These are phyloP conservation scores for Heritiera fomes DNA, from an alignment of 345 rosid species.

Conservation along the genomic window DNA sequence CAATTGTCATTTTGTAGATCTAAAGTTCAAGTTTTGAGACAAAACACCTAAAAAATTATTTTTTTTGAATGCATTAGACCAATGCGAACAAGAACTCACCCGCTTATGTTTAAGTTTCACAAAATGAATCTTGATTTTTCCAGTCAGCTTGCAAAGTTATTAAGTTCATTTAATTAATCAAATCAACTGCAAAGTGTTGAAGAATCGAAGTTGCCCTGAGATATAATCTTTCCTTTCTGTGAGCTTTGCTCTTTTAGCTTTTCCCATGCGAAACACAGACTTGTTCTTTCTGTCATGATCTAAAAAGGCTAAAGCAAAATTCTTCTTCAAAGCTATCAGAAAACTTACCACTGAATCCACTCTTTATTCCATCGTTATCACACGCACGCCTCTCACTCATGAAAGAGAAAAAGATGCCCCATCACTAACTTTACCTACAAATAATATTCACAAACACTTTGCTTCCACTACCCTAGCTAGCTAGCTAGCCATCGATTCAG, in stretches of 20 bases:
- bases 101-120: too few species aligned
- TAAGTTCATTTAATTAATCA: too few species aligned
- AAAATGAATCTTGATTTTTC: too few species aligned
- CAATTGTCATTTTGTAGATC: too few species aligned
- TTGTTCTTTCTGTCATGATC: constrained; percentile 4
- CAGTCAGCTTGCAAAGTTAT: neutral
- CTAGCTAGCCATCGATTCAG: constrained; percentile 13
- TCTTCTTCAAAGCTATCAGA: constrained; percentile 5
- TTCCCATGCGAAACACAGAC: constrained; percentile 22
- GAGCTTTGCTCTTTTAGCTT: neutral
- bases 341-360: constrained; percentile 25
- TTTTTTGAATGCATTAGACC: too few species aligned
- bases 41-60: too few species aligned
- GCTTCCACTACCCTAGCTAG: neutral
- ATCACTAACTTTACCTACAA: constrained; percentile 18
- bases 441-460: neutral
- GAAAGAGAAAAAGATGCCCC: constrained; percentile 21
- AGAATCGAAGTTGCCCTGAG: constrained; percentile 28
- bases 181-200: neutral
- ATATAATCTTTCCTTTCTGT: neutral
- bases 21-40: too few species aligned
- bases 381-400: constrained; percentile 34
- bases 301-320: neutral
- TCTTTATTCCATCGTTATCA: constrained; percentile 41
- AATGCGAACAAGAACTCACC: too few species aligned